Evolutionary conservation across 2,329 filamentous ascomycete species (phyloP).

Genomic region (Calonectria pteridis): DNA sequence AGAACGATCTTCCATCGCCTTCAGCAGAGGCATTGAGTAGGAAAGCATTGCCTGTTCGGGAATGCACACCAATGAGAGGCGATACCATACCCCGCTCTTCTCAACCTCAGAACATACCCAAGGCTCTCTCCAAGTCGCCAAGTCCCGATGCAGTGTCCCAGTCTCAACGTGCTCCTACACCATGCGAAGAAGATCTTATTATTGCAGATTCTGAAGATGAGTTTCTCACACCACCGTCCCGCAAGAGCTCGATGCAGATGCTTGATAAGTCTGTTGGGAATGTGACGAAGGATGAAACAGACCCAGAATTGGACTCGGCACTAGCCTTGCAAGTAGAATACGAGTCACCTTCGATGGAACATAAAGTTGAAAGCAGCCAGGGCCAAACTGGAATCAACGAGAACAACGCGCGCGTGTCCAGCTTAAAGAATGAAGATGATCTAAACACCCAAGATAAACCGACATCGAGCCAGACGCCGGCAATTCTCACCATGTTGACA

Average conservation of each 20-base stretch:
- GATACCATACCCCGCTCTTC: slow-evolving; percentile 15
- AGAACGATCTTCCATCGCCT: slow-evolving; percentile 42
- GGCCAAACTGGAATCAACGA: neutral
- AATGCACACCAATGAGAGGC: slow-evolving; percentile 20
- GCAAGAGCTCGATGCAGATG: slow-evolving; percentile 34
- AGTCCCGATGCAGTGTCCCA: slow-evolving; percentile 5
- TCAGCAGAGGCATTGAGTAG: slow-evolving; percentile 37
- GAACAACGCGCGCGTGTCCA: neutral
- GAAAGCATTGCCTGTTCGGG: slow-evolving; percentile 23
- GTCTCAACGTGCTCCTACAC: slow-evolving; percentile 12
- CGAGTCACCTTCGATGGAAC: neutral
- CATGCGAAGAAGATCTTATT: slow-evolving; percentile 51
- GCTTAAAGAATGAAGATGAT: slow-evolving; percentile 11
- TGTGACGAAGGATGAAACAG: neutral
- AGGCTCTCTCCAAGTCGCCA: slow-evolving; percentile 19
- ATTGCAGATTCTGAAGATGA: slow-evolving; percentile 72
- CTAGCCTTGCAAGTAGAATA: neutral
- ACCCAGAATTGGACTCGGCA: neutral
- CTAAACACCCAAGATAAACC: slow-evolving; percentile 5
- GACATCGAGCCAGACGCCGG: slow-evolving; percentile 43
- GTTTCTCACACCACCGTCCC: slow-evolving; percentile 54
- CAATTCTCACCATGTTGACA: slow-evolving; percentile 47
- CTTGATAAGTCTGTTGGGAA: slow-evolving; percentile 16
- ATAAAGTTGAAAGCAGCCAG: slow-evolving; percentile 18
- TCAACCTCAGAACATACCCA: slow-evolving; percentile 20